Evolutionary conservation across 345 rosid species (phyloP).

Genomic region (Mangifera indica): DNA sequence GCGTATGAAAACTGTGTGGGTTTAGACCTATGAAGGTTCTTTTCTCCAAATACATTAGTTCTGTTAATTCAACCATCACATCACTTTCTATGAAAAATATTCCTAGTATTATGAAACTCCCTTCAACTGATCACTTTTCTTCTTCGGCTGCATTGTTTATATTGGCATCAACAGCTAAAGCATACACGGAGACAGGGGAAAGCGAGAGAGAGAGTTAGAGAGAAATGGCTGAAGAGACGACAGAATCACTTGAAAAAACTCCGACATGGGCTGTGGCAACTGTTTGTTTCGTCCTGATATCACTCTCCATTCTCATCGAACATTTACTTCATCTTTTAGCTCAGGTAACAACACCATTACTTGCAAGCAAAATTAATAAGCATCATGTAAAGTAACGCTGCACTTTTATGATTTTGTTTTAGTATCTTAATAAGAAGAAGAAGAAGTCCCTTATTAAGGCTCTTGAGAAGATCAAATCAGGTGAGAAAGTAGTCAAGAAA

Average conservation of each 20-base stretch:
- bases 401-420: background rate
- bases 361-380: background rate
- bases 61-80: too few relatives aligned
- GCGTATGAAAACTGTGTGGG: too few relatives aligned
- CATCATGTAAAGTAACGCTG: background rate
- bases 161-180: background rate
- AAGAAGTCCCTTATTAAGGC: slow-evolving; percentile 64
- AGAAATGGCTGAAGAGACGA: slow-evolving; percentile 23
- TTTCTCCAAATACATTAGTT: too few relatives aligned
- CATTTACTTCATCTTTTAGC: slow-evolving; percentile 52
- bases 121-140: background rate
- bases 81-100: too few relatives aligned
- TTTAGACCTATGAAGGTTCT: too few relatives aligned
- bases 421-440: slow-evolving; percentile 58
- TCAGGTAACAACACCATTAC: slow-evolving; percentile 29
- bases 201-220: background rate
- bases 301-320: slow-evolving; percentile 54
- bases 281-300: slow-evolving; percentile 63
- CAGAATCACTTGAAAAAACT: slow-evolving; percentile 46
- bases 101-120: too few relatives aligned
- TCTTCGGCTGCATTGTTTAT: background rate
- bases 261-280: slow-evolving; percentile 91
- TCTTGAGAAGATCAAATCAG: slow-evolving; percentile 83
- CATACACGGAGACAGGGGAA: background rate
- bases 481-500: slow-evolving; percentile 19